Base-by-base conservation (phyloP, 768 basidiomycete species). In the Pleurotus eryngii region DNA sequence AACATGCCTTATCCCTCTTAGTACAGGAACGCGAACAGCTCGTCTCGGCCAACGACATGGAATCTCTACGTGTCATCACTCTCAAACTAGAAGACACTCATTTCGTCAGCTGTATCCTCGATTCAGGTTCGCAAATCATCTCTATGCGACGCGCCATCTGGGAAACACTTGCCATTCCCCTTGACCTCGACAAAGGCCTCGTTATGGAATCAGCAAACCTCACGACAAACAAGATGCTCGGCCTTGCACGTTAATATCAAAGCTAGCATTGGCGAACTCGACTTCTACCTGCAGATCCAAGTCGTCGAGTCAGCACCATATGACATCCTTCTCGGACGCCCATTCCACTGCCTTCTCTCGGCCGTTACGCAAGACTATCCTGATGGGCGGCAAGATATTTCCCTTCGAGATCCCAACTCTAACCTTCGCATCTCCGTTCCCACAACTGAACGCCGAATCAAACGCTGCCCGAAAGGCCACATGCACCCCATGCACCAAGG, bases 121-220 rank as follows among this genome's bases (percentile, higher is more conserved):
- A 66, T 30, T 48, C 60, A 0, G 65, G 65, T 1, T 64, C 64
- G 1, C 62, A 63, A 48, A 61, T 67, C 3, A 30, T 30, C 3
- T 30, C 30, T 30, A 30, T 30, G 30, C 30, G 30, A 30, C 30
- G 30, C 30, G 30, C 48, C 20, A 43, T 61, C 1, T 67, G 66
- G 66, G 61, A 65, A 37, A 55, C 46, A 39, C 27, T 60, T 1
- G 58, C 57, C 0, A 11, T 61, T 5, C 61, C 59, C 0, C 11
- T 64, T 1, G 43, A 59, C 0, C 53, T 59, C 0, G 61, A 64
- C 40, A 56, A 64, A 14, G 26, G 50, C 1, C 60, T 67, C 58
- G 8, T 51, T 14, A 65, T 67, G 60, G 58, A 65, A 20, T 63
- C 64, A n/a, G 64, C 66, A 1, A 65, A 67, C 39, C n/a, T 20